Base-by-base conservation (phyloP, 2,329 filamentous ascomycete species). In the Davidsoniella australis region DNA sequence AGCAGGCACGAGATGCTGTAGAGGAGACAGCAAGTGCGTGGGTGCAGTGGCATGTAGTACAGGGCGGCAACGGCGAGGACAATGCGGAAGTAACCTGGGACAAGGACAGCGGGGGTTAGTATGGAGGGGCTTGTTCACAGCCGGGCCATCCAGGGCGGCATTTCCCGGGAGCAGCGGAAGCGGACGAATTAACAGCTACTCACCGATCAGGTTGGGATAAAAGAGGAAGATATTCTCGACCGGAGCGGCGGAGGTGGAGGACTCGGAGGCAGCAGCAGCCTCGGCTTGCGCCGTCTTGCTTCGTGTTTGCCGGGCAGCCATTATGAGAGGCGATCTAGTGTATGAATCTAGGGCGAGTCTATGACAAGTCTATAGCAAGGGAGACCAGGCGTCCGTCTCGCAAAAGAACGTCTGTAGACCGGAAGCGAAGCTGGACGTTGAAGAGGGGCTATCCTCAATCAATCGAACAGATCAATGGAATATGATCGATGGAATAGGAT, bases 31-130 rank as follows among this genome's bases (percentile, higher is more conserved):
- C 89, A 96, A 37, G 88, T 94, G 59, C 89, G 82, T n/a, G 89
- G 89, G 64, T 98, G 91, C 48, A 96, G 77, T 47, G 91, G 89
- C 91, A 98, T 98, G 71, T 95, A 98, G 70, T 96, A 94, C 56
- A 98, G 79, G 24, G 91, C 95, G 44, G 84, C 85, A 59, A 95
- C 69, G 58, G 88, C 87, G 56, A 89, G 75, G 55, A 89, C 68
- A 60, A 91, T 82, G 59, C 85, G 80, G 51, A 68, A 72, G 65
- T 89, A 89, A 57, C 84, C 84, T 87, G 55, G 9, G 36, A 41
- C 20, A 33, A 23, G 26, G 14, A 24, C 45, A 26, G 14, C 16
- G 23, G 16, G 16, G 20, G 26, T 38, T 48, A 45, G 41, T 39
- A 16, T 14, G 2, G 24, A 49, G 44, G 10, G 7, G 12, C 39